Percentiles rank a stretch among this genome's conserved stretches.
These are phyloP conservation scores for Schwanniomyces yamadae DNA, from an alignment of 805 yeast species.

Conservation along the genomic window DNA sequence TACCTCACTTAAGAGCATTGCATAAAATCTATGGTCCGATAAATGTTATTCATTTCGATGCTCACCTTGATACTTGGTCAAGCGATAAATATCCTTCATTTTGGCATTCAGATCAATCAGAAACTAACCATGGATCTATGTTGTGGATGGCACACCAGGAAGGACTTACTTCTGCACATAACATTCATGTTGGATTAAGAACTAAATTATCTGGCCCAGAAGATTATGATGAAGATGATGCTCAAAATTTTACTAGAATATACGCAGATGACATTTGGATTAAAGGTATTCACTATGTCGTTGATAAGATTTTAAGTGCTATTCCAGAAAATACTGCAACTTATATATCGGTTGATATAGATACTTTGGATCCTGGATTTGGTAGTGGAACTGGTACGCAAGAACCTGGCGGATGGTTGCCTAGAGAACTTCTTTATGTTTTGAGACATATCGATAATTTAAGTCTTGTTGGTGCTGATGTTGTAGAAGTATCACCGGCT, in stretches of 20 bases:
- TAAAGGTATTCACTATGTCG: conserved; percentile 60
- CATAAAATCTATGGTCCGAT: conserved; percentile 61
- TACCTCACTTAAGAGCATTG: conserved; percentile 71
- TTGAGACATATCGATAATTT: conserved; percentile 45
- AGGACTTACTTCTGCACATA: conserved; percentile 56
- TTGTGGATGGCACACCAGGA: conserved; percentile 77
- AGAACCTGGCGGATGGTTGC: conserved; percentile 60
- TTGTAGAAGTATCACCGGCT: conserved; percentile 62
- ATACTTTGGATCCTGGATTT: conserved; percentile 57
- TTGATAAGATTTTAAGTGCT: conserved; percentile 48
- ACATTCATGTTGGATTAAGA: conserved; percentile 75
- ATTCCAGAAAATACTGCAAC: conserved; percentile 68
- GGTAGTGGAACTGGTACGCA: conserved; percentile 61
- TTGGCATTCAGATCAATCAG: conserved; percentile 57
- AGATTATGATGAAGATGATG: conserved; percentile 65
- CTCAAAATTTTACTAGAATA: conserved; percentile 67
- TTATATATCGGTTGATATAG: conserved; percentile 77
- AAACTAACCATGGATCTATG: conserved; percentile 83
- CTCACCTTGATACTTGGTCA: conserved; percentile 81
- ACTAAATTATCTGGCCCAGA: conserved; percentile 66
- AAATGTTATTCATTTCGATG: conserved; percentile 79
- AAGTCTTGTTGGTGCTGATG: conserved; percentile 54
- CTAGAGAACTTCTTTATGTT: conserved; percentile 51
- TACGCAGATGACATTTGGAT: conserved; percentile 73
- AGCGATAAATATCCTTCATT: conserved; percentile 68